Conservation (phyloP, 2,329 filamentous ascomycete genomes). For the Tolypocladium paradoxum region DNA sequence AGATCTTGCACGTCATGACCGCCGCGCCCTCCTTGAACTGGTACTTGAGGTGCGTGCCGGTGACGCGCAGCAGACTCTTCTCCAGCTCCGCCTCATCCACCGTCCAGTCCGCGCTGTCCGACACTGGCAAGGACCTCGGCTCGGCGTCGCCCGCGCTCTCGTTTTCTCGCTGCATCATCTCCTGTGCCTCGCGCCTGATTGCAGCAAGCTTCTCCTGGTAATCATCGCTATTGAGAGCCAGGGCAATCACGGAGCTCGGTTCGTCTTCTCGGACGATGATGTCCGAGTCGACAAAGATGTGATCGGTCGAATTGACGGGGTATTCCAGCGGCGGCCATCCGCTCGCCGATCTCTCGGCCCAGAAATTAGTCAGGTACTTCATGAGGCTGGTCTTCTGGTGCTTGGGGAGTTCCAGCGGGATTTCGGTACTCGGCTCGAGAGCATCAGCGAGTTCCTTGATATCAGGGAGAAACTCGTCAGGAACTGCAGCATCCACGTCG, state of each 20-base stretch:
- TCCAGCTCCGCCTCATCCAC: slow-evolving; percentile 66
- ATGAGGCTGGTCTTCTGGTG: slow-evolving; percentile 89
- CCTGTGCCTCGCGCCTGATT: slow-evolving; percentile 45
- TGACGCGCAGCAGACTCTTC: slow-evolving; percentile 70
- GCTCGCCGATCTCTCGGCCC: slow-evolving; percentile 93
- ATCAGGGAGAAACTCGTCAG: slow-evolving; percentile 57
- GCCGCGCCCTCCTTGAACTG: slow-evolving; percentile 91
- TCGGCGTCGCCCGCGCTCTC: slow-evolving; percentile 19
- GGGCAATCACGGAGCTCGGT: slow-evolving; percentile 89
- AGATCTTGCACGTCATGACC: slow-evolving; percentile 94
- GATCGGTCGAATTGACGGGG: slow-evolving; percentile 75
- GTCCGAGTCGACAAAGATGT: slow-evolving; percentile 94
- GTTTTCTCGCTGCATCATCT: slow-evolving; percentile 26
- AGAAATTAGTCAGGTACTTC: slow-evolving; percentile 95
- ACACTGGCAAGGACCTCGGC: slow-evolving; percentile 17
- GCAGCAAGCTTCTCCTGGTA: slow-evolving; percentile 70
- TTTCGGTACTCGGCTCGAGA: slow-evolving; percentile 48
- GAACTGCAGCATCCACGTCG: slow-evolving; percentile 59
- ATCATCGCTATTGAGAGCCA: slow-evolving; percentile 79
- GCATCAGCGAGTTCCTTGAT: slow-evolving; percentile 52
- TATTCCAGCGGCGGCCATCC: slow-evolving; percentile 92
- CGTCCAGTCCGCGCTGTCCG: slow-evolving; percentile 27
- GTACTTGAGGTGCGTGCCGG: slow-evolving; percentile 90
- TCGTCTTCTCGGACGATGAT: slow-evolving; percentile 97
- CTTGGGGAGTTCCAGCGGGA: slow-evolving; percentile 68